Evolutionary conservation across 768 basidiomycete species (phyloP).

Genomic region (Cystobasidium ongulense): DNA sequence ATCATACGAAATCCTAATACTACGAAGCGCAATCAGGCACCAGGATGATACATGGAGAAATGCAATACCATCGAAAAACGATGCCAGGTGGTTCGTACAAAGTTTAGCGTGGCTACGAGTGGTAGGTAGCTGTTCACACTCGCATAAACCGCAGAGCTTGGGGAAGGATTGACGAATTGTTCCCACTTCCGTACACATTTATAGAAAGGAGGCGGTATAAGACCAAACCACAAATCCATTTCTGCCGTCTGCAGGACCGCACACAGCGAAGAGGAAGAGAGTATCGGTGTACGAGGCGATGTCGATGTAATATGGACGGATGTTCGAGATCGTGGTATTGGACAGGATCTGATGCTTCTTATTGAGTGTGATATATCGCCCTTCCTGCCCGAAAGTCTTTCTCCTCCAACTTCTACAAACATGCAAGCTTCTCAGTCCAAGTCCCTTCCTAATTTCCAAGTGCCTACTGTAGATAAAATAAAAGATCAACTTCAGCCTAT

Average conservation of each 20-base stretch:
- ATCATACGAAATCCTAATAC: constrained; percentile 15
- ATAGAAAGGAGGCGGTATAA: constrained; percentile 3
- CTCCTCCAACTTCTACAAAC: too few relatives aligned
- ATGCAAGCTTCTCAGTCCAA: too few relatives aligned
- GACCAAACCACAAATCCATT: constrained; percentile 4
- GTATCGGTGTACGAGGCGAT: neutral
- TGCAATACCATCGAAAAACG: neutral
- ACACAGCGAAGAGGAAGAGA: neutral
- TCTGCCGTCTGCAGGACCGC: neutral
- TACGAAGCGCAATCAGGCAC: neutral
- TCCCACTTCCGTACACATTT: neutral
- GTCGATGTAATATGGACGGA: constrained; percentile 23
- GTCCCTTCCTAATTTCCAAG: neutral
- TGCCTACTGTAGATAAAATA: neutral
- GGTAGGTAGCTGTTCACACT: neutral
- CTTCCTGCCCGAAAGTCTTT: neutral
- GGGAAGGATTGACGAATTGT: neutral
- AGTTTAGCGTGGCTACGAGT: constrained; percentile 14
- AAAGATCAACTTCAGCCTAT: neutral
- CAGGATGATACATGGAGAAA: constrained; percentile 17
- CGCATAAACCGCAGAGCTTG: neutral
- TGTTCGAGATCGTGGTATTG: constrained; percentile 15
- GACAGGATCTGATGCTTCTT: constrained; percentile 8
- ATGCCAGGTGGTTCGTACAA: constrained; percentile 6
- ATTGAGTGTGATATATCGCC: constrained; percentile 18